Percentiles rank a stretch among this genome's conserved stretches.
These are phyloP conservation scores for Phytophthora hybrid DNA, from an alignment of 352 stramenopile genomes.

Conservation along the genomic window DNA sequence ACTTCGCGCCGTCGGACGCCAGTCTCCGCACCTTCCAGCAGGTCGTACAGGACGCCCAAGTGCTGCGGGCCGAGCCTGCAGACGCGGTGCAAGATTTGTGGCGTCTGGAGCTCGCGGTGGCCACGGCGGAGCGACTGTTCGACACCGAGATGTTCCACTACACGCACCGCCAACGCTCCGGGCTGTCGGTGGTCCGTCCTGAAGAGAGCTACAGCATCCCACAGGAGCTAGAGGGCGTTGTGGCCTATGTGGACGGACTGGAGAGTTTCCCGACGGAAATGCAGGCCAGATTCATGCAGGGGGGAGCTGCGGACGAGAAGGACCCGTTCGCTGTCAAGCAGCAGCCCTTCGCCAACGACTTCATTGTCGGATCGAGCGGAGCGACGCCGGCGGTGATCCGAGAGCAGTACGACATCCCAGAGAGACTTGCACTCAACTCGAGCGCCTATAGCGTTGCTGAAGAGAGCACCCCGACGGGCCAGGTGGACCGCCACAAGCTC, in stretches of 20 bases:
- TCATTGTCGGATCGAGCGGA: constrained; percentile 27
- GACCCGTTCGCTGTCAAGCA: constrained; percentile 51
- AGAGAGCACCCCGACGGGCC: constrained; percentile 22
- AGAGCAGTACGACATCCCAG: constrained; percentile 67
- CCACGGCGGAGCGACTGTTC: constrained; percentile 61
- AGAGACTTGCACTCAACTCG: constrained; percentile 13
- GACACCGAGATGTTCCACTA: constrained; percentile 65
- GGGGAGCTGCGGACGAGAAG: constrained; percentile 25
- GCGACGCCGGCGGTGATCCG: constrained; percentile 59
- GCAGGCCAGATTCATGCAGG: constrained; percentile 60
- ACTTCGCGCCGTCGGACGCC: constrained; percentile 46
- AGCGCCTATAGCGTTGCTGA: constrained; percentile 7
- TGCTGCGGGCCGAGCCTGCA: constrained; percentile 8
- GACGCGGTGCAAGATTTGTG: constrained; percentile 56
- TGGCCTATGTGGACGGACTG: constrained; percentile 73
- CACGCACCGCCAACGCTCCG: constrained; percentile 30
- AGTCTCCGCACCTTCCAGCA: constrained; percentile 23
- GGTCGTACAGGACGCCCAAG: constrained; percentile 20
- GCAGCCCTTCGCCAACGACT: constrained; percentile 21
- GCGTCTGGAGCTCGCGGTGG: constrained; percentile 50
- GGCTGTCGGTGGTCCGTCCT: constrained; percentile 57
- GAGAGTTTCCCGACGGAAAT: constrained; percentile 78
- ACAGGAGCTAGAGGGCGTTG: constrained; percentile 39
- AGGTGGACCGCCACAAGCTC: constrained; percentile 51
- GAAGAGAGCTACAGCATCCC: constrained; percentile 50